These are phyloP conservation scores for Epichloe baconii DNA, from an alignment of 2,329 filamentous ascomycete species.

Conservation along the genomic window DNA sequence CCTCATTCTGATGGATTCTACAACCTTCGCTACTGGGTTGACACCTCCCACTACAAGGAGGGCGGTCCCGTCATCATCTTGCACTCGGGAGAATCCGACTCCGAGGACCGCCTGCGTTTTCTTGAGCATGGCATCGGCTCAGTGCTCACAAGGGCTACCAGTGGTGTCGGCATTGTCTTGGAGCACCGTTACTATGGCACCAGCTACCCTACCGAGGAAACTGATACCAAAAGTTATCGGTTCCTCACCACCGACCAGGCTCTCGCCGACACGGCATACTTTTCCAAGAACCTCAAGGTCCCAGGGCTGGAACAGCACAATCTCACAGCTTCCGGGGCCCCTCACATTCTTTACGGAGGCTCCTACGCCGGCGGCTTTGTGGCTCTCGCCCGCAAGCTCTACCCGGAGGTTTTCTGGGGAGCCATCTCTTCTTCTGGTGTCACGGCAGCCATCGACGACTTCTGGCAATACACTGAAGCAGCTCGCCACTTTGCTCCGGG, in stretches of 20 bases:
- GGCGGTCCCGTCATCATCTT: conserved; percentile 76
- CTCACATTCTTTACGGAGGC: conserved; percentile 72
- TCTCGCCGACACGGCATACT: conserved; percentile 69
- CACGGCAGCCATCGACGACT: conserved; percentile 64
- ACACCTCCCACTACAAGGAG: conserved; percentile 57
- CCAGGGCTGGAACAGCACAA: conserved; percentile 54
- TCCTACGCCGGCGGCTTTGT: conserved; percentile 74
- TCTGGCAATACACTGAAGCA: conserved; percentile 49
- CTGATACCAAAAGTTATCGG: conserved; percentile 56
- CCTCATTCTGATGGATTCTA: conserved; percentile 60
- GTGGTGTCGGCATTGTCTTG: conserved; percentile 66
- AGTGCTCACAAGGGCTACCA: conserved; percentile 55
- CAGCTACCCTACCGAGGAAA: conserved; percentile 54
- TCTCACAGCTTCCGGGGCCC: conserved; percentile 49
- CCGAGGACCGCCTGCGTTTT: conserved; percentile 49
- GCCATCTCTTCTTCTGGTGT: conserved; percentile 73
- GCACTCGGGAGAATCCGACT: conserved; percentile 56
- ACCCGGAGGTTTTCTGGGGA: conserved; percentile 68
- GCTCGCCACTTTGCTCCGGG: conserved; percentile 35
- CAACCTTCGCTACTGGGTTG: conserved; percentile 70
- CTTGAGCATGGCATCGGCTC: conserved; percentile 67
- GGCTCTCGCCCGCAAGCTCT: conserved; percentile 61
- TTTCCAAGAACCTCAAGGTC: conserved; percentile 60
- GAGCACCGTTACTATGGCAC: conserved; percentile 82
- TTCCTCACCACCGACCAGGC: conserved; percentile 79